phyloP scores from a whole-genome alignment of 306 rosid species.

The cucumber (Cucumis sativus) region Cucumber_9930_V3 NC_026657.2:22369001-22369500 shows the following conservation, averaged over 20 bases:
- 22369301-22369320: constrained; percentile 97
- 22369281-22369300: constrained; percentile 94
- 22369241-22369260: constrained; percentile 97
- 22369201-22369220: constrained; percentile 92
- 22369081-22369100: background rate
- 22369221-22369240: constrained; percentile 99
- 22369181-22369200: background rate
- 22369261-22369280: constrained; percentile 99
- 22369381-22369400: background rate
- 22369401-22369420: background rate
- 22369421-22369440: constrained; percentile 14
- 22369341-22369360: constrained; percentile 88
- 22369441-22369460: constrained; percentile 92
- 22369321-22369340: constrained; percentile 92
- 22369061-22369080: background rate
- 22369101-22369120: constrained; percentile 1
- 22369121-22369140: background rate
- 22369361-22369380: constrained; percentile 1
- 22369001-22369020: background rate
- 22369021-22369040: background rate
- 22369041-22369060: background rate
- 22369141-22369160: background rate
- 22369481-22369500: constrained; percentile 98
- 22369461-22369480: constrained; percentile 88
- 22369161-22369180: background rate